Evolutionary conservation across 208 protist species (phyloP).

Genomic region (Entamoeba dispar): DNA sequence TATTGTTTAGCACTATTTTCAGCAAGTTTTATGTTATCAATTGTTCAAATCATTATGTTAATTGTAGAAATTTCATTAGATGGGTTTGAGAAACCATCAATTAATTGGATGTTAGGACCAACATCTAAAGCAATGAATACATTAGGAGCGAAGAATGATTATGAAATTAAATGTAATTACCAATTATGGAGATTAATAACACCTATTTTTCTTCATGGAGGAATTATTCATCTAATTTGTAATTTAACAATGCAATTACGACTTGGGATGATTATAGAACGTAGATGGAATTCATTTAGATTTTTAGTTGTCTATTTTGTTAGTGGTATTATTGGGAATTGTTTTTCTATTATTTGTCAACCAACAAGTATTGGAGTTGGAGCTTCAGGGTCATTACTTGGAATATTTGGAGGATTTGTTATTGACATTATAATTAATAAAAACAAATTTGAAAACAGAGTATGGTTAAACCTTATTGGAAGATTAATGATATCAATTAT

Average conservation of each 20-base stretch:
- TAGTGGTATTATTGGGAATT: not conserved
- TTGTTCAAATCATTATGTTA: not conserved
- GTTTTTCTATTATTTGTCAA: not conserved
- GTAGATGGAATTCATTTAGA: not conserved
- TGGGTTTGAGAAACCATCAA: not conserved
- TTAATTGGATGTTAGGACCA: slow-evolving; percentile 3
- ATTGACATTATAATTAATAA: not conserved
- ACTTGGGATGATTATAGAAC: not conserved
- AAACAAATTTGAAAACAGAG: not conserved
- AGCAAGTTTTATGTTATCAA: not conserved
- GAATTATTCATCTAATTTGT: not conserved
- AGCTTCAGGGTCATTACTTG: not conserved
- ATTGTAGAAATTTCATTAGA: not conserved
- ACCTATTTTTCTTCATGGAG: not conserved
- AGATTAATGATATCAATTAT: not conserved
- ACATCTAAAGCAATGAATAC: not conserved
- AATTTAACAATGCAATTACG: not conserved
- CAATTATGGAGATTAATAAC: slow-evolving; percentile 11
- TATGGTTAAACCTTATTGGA: not conserved
- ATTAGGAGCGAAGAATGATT: not conserved
- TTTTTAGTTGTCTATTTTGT: not conserved
- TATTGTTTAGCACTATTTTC: not conserved
- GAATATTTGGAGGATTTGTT: not conserved
- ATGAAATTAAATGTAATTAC: not conserved
- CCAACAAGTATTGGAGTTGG: not conserved